Conservation (phyloP, 257 asterid genomes). For the Linderniella brevidens region DNA sequence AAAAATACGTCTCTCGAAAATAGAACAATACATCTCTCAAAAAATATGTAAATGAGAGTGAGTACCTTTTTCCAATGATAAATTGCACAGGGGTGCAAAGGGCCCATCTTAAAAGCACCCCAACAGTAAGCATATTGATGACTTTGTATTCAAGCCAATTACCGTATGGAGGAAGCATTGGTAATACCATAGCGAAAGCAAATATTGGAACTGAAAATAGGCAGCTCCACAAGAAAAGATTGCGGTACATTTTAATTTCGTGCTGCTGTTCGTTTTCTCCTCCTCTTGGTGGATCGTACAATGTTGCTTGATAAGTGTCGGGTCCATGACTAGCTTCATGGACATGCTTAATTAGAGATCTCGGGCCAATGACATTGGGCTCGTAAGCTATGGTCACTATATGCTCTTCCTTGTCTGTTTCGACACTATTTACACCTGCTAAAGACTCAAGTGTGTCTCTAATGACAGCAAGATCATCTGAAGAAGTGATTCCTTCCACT, state of each 20-base stretch:
- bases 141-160: conserved; percentile 79
- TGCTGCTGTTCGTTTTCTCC: conserved; percentile 59
- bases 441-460: conserved; percentile 36
- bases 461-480: conserved; percentile 38
- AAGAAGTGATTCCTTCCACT: conserved; percentile 51
- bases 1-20: conserved; percentile 4
- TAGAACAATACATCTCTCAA: background rate
- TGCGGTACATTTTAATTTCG: conserved; percentile 48
- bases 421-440: conserved; percentile 73
- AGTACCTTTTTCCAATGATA: conserved; percentile 77
- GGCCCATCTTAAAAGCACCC: conserved; percentile 76
- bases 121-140: conserved; percentile 63
- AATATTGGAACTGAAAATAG: conserved; percentile 73
- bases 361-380: conserved; percentile 74
- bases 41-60: background rate
- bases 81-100: conserved; percentile 96
- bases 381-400: conserved; percentile 49
- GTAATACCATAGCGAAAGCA: conserved; percentile 76
- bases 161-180: conserved; percentile 90
- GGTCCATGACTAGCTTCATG: conserved; percentile 47
- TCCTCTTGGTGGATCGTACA: conserved; percentile 65
- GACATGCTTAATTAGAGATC: conserved; percentile 64
- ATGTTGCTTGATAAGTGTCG: conserved; percentile 39
- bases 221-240: conserved; percentile 82
- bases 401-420: conserved; percentile 40